These are phyloP conservation scores for Phellinidium pouzarii DNA, from an alignment of 1,284 basidiomycete genomes.

Conservation along the genomic window DNA sequence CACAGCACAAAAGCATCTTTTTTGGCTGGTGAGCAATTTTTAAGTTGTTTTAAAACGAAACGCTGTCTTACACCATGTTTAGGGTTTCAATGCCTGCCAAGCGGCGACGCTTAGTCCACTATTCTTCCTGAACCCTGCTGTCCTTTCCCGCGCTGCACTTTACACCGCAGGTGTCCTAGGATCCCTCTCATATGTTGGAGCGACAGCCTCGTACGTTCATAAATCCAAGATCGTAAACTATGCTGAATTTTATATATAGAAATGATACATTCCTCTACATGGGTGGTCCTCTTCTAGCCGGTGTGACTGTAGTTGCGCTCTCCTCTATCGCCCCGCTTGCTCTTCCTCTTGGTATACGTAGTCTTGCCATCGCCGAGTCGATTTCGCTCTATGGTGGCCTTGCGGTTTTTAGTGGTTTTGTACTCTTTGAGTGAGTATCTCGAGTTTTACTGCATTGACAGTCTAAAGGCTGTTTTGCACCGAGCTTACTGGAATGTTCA, in stretches of 20 bases:
- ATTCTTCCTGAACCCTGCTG: slow-evolving; percentile 81
- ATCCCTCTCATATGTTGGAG: slow-evolving; percentile 80
- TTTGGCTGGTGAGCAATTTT: slow-evolving; percentile 60
- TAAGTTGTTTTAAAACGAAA: neutral
- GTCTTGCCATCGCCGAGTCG: slow-evolving; percentile 70
- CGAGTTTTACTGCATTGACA: neutral
- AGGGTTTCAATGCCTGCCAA: slow-evolving; percentile 84
- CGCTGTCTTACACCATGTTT: neutral
- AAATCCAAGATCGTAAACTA: neutral
- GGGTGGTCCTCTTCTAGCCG: slow-evolving; percentile 79
- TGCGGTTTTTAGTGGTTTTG: slow-evolving; percentile 82
- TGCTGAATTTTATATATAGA: slow-evolving; percentile 30
- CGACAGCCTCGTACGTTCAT: slow-evolving; percentile 66
- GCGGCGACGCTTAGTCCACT: slow-evolving; percentile 78
- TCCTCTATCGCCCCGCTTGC: slow-evolving; percentile 83
- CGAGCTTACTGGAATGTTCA: slow-evolving; percentile 24
- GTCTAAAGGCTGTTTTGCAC: neutral
- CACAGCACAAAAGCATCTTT: slow-evolving; percentile 63
- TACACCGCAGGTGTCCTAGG: slow-evolving; percentile 87
- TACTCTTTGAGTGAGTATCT: slow-evolving; percentile 74
- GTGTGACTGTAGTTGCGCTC: slow-evolving; percentile 81
- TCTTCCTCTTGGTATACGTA: slow-evolving; percentile 73
- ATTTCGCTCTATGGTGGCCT: slow-evolving; percentile 82
- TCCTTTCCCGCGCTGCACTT: slow-evolving; percentile 83
- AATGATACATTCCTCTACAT: slow-evolving; percentile 83